phyloP scores from a whole-genome alignment of 1,284 basidiomycete genomes.

The Ganoderma sinense region DNA sequence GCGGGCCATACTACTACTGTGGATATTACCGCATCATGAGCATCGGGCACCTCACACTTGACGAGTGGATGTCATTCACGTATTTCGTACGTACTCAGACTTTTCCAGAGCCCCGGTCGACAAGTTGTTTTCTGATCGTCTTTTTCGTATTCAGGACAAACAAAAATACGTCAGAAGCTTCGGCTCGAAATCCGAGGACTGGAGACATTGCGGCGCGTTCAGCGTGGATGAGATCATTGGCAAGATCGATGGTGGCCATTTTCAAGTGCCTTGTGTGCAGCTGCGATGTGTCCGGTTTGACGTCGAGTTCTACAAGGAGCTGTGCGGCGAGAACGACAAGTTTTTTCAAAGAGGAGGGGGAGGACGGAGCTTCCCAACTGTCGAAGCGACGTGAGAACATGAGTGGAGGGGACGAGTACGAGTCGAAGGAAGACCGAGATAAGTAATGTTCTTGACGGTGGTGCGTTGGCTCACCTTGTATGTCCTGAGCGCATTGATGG shows the following conservation, averaged over 20 bases:
- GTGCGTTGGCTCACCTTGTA: neutral
- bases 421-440: neutral
- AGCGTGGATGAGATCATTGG: constrained; percentile 37
- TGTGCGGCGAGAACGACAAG: constrained; percentile 38
- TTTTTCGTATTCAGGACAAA: neutral
- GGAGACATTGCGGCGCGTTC: constrained; percentile 41
- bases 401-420: neutral
- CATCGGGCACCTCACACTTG: neutral
- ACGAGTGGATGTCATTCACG: neutral
- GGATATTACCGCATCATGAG: constrained; percentile 8
- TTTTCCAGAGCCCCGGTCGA: neutral
- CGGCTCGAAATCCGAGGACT: constrained; percentile 20
- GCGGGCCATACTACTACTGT: constrained; percentile 1
- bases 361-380: neutral
- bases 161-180: neutral
- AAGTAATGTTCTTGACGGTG: neutral
- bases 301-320: constrained; percentile 47
- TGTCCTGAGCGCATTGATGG: neutral
- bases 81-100: neutral
- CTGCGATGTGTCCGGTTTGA: constrained; percentile 53
- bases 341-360: neutral
- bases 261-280: constrained; percentile 53
- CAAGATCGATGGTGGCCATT: constrained; percentile 48
- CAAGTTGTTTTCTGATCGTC: neutral
- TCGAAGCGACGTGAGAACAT: neutral